Base-by-base conservation (phyloP, 306 rosid species). In the Quercus dentata region DNA sequence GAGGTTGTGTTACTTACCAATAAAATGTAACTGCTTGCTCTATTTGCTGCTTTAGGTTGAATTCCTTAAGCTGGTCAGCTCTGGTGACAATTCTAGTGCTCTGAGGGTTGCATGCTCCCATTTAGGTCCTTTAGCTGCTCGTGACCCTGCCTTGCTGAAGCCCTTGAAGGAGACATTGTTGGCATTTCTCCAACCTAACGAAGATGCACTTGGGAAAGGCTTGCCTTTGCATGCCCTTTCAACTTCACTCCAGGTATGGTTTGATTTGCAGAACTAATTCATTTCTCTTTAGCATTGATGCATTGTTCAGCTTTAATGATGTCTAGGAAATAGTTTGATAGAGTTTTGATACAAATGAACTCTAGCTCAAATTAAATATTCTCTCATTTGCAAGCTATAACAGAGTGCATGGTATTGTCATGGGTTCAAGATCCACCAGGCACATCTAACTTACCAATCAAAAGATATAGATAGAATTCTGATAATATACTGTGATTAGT, bases 71-170 rank as follows among this genome's bases (percentile, higher is more conserved):
- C 82, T 93, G 83, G 99, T 93, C 76, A 78, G 90, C 81, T 87
- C 93, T 25, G 97, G 98, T 70, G 97, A 96, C 83, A 85, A 88
- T 87, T 86, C 91, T 79, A 80, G 92, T 82, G 98, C 97, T 75
- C 79, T 93, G 86, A 87, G 74, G 86, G 97, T 96, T 74, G 99
- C 99, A 52, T 93, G 90, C 85, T 82, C 97, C 61, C 93, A 96
- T 84, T 86, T 93, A 85, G 98, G 99, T 78, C 98, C 97, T 70
- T 87, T 96, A 65, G 99, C 98, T 35, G 82, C 99, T 76, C 79
- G 77, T 75, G 97, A 96, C 85, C 93, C 91, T 77, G 55, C 93
- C 83, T 85, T 96, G 74, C 79, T 96, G 78, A 96, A 89, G 86
- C 84, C 97, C 38, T 81, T 96, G 86, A 96, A 96, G 86, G 99